Conservation (phyloP, 1,284 basidiomycete species). For the Wolfiporia cocos region DNA sequence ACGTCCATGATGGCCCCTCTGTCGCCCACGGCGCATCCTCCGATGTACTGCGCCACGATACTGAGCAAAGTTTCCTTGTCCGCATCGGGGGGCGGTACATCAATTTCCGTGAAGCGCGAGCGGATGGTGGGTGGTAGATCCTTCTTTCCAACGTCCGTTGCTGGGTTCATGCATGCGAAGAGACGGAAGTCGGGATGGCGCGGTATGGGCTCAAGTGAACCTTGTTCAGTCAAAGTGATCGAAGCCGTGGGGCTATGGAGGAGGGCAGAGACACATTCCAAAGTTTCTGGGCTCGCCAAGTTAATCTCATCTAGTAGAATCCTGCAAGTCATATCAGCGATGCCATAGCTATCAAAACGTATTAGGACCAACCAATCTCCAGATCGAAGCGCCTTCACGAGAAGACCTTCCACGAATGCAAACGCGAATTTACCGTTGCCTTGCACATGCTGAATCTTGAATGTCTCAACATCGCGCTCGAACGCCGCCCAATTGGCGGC, state of each 20-base stretch:
- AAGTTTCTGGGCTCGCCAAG: conserved; percentile 89
- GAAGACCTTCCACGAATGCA: conserved; percentile 92
- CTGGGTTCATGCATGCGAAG: conserved; percentile 99
- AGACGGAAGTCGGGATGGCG: conserved; percentile 95
- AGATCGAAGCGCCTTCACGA: conserved; percentile 85
- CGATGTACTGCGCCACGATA: conserved; percentile 91
- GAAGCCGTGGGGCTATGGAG: conserved; percentile 85
- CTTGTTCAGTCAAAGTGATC: conserved; percentile 91
- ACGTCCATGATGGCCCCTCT: conserved; percentile 86
- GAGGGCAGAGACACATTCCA: conserved; percentile 88
- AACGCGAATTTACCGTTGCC: conserved; percentile 89
- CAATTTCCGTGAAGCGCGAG: conserved; percentile 92
- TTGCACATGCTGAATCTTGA: conserved; percentile 83
- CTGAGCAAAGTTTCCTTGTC: conserved; percentile 87
- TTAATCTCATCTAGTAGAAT: conserved; percentile 97
- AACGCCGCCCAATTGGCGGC: conserved; percentile 71
- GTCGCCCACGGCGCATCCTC: conserved; percentile 79
- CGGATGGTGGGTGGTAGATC: conserved; percentile 91
- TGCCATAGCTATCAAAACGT: neutral
- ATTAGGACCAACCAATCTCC: conserved; percentile 82
- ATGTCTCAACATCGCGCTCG: conserved; percentile 67
- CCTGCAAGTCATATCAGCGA: conserved; percentile 38
- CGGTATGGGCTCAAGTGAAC: conserved; percentile 84
- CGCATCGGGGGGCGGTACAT: conserved; percentile 89
- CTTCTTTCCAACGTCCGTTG: conserved; percentile 98